Percentiles rank a stretch among this genome's conserved stretches.
These are phyloP conservation scores for Trametes pubescens DNA, from an alignment of 1,284 basidiomycete species.

Conservation along the genomic window DNA sequence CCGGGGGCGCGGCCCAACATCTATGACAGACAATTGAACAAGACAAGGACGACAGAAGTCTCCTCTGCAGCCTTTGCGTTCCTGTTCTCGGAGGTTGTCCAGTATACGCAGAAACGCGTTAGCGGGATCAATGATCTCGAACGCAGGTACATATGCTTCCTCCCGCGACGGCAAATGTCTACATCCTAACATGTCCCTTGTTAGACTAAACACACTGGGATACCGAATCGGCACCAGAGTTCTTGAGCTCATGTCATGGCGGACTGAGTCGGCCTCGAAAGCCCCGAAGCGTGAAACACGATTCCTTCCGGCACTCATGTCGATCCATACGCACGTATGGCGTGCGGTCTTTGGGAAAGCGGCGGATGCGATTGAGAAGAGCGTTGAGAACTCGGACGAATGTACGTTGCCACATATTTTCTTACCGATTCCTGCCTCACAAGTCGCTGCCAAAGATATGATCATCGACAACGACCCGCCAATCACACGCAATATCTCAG, in stretches of 20 bases:
- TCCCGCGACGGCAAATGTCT: not conserved
- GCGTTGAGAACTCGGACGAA: conserved; percentile 95
- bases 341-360: conserved; percentile 92
- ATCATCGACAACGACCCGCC: conserved; percentile 97
- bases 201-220: conserved; percentile 87
- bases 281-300: conserved; percentile 89
- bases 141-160: conserved; percentile 48
- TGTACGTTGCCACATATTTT: conserved; percentile 60
- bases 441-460: conserved; percentile 77
- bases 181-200: not conserved
- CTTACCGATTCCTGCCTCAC: not conserved
- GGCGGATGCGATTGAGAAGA: conserved; percentile 95
- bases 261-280: conserved; percentile 74
- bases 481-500: conserved; percentile 90
- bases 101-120: conserved; percentile 95
- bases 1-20: conserved; percentile 68
- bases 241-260: conserved; percentile 81
- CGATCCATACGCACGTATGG: conserved; percentile 94
- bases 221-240: conserved; percentile 89
- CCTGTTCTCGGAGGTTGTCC: conserved; percentile 90
- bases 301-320: conserved; percentile 89
- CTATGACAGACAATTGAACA: conserved; percentile 87
- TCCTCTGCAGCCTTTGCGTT: conserved; percentile 86
- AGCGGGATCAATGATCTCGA: conserved; percentile 96
- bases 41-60: conserved; percentile 83